Conservation (phyloP, 805 yeast genomes). For the Ascoidea rubescens region DNA sequence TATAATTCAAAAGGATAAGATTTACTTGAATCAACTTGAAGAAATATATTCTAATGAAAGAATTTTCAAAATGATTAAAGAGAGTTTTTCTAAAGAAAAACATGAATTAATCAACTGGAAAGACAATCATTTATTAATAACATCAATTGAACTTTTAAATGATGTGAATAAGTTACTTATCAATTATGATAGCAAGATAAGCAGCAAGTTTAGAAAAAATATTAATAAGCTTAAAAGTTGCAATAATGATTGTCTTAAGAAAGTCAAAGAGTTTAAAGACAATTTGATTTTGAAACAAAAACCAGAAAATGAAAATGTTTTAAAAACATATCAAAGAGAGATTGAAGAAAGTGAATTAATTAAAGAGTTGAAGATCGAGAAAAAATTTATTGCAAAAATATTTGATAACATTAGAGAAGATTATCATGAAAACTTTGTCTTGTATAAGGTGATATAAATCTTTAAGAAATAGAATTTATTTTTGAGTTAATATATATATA, state of each 20-base stretch:
- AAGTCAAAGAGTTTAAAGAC: not conserved
- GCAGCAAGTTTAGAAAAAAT: not conserved
- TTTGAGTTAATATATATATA: no score
- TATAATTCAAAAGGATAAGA: no score
- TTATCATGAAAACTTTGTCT: no score
- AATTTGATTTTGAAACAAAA: no score
- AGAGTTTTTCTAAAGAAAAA: no score
- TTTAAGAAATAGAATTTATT: no score
- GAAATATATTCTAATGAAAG: no score
- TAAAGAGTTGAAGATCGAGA: not conserved
- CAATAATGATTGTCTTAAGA: not conserved
- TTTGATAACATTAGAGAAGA: not conserved
- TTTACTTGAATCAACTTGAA: no score
- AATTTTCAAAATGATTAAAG: no score
- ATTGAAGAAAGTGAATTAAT: slow-evolving; percentile 4
- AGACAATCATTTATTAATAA: no score
- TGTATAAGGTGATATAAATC: no score
- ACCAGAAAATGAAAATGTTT: not conserved
- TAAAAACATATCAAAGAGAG: slow-evolving; percentile 15
- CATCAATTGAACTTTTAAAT: not conserved
- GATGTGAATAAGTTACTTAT: not conserved
- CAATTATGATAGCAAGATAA: not conserved
- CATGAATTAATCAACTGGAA: not conserved
- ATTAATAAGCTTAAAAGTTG: not conserved
- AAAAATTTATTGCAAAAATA: not conserved